Evolutionary conservation across 1,139 yeast species (phyloP), one percentile per base, ranked within the genome.

Genomic region (Hyphopichia burtonii): DNA sequence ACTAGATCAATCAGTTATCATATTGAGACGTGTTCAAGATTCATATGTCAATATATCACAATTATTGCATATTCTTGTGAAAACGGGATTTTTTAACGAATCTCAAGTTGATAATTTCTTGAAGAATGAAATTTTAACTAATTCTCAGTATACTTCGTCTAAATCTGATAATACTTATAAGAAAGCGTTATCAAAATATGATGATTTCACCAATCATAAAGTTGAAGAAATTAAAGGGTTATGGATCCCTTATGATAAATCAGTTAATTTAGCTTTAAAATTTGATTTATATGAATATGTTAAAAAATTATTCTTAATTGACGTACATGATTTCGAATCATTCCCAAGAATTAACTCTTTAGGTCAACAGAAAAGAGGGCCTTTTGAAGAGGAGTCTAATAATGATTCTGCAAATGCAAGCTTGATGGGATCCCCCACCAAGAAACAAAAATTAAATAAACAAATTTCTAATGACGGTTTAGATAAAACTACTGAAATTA

Each of bases 211-310:
- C 3, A 39, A 49, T 8, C 64, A 65, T 48, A 61, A 56, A 17
- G 61, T 62, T 42, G 34, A 45, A 6, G 48, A 45, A 33, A 47
- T 72, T 25, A 53, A 61, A 31, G 78, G 78, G 0, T 45, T 71
- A 18, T 73, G 78, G 78, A 59, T 73, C 22, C 67, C 78, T 3
- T 73, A 71, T 52, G 78, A 72, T 45, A 67, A 62, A 48, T 77
- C 78, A 0, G 75, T 73, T 17, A 48, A 57, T 18, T 50, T 71
- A 19, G 71, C 76, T n/a, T 54, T 65, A 30, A 64, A 63, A 42
- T 69, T 72, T 45, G 77, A 72, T 48, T 54, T 73, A 36, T 73
- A 73, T 53, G 71, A 66, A 41, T 50, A 71, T 40, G 59, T 66
- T 20, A 72, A 72, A 52, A 58, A 57, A 42, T 54, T 73, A 40